Base-by-base conservation (phyloP, 2,329 filamentous ascomycete genomes). In the Pestalotiopsis sp. region DNA sequence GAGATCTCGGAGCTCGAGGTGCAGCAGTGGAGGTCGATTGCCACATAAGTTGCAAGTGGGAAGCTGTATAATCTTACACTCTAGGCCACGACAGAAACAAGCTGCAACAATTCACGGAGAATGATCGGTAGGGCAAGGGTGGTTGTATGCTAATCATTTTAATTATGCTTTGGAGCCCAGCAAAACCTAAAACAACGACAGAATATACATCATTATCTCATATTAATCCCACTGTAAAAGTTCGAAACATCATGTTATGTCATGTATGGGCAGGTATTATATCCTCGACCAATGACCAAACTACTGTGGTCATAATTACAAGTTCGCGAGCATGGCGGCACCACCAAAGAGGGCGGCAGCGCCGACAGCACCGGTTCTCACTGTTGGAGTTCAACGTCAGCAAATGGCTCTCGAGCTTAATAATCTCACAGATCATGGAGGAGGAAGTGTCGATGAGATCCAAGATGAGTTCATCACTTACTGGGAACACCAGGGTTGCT, bases 1-100 rank as follows among this genome's bases (percentile, higher is more conserved):
- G 91, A 97, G 79, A 83, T 97, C 66, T 88, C 83, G 23, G 86
- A 91, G 82, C 76, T 82, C 23, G 93, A 95, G 79, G 80, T 94
- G 64, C 79, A 85, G 74, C 84, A 89, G 71, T 93, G 91, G 85
- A 82, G 84, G 73, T 74, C 75, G 45, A 78, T 79, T 38, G 63
- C 63, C 39, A 65, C 63, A 3, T 65, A 25, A 49, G 14, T 6
- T 13, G n/a, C 5, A 7, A 7, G 17, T 6, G 3, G 27, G 39
- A 14, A 2, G 59, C 36, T 25, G 27, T 23, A n/a, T 17, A 7
- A 62, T 2, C 12, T 12, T 12, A 25, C 14, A n/a, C 2, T 17
- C 4, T 0, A 52, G n/a, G 17, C 4, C 20, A n/a, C 45, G 20
- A 52, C 7, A 11, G 13, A 52, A 52, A 9, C 17, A 5, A 52